Conservation (phyloP, 371 early-diverging fungal genomes). For the Coemansia sp. region DNA sequence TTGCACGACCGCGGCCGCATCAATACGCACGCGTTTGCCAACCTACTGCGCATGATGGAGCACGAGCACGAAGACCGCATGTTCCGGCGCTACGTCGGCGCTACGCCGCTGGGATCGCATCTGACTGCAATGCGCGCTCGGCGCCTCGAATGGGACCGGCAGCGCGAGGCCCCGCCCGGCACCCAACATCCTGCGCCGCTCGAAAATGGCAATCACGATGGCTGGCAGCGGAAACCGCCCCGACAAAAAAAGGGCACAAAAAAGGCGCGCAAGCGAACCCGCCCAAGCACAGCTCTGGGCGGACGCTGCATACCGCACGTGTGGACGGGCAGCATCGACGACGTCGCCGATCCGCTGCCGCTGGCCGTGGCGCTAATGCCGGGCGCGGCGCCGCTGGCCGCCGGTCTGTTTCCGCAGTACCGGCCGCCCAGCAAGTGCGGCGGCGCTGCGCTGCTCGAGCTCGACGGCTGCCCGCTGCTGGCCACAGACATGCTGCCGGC, state of each 20-base stretch:
- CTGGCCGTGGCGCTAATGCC: slow-evolving; percentile 1
- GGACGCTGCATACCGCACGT: slow-evolving; percentile 18
- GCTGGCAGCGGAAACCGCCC: background rate
- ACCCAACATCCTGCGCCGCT: background rate
- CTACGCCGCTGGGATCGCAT: slow-evolving; percentile 26
- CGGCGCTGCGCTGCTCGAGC: slow-evolving; percentile 1
- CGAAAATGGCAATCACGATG: background rate
- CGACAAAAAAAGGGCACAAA: background rate
- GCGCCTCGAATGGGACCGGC: slow-evolving; percentile 24
- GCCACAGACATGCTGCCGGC: slow-evolving; percentile 5
- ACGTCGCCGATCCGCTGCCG: background rate
- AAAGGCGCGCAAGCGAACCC: background rate
- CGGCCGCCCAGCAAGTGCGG: background rate
- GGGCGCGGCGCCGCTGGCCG: slow-evolving; percentile 2
- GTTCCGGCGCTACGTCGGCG: slow-evolving; percentile 34
- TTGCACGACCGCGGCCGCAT: slow-evolving; percentile 23
- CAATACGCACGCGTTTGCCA: slow-evolving; percentile 8
- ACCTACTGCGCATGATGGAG: slow-evolving; percentile 9
- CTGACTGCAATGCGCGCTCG: slow-evolving; percentile 25
- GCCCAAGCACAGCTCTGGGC: background rate
- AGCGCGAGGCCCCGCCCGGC: background rate
- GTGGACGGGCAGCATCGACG: slow-evolving; percentile 19
- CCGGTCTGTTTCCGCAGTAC: background rate
- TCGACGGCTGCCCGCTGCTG: slow-evolving; percentile 19
- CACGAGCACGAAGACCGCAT: slow-evolving; percentile 16